Percentiles rank a stretch among this genome's conserved stretches.
Evolutionary conservation across 257 asterid species (phyloP).

Genomic region (Ajuga chamaepitys): DNA sequence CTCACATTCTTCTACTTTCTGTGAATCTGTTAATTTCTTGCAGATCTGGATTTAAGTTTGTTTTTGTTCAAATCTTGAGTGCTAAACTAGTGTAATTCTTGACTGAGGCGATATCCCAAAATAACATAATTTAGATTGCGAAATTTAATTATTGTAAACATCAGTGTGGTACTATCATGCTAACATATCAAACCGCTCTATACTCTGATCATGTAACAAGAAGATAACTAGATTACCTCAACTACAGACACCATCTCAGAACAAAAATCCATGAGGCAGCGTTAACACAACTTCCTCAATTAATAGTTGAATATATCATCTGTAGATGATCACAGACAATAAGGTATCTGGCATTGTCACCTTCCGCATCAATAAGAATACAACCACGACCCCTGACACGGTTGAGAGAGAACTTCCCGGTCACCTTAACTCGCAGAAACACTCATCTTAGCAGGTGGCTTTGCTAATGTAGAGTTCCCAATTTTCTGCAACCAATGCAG

Average conservation of each 20-base stretch:
- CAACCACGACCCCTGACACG: background rate
- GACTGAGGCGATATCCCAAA: too few relatives aligned
- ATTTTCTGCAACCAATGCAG: constrained; percentile 38
- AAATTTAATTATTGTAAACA: too few relatives aligned
- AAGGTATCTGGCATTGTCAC: constrained; percentile 3
- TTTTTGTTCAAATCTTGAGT: background rate
- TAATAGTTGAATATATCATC: background rate
- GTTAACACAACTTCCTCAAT: background rate
- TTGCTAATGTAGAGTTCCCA: constrained; percentile 47
- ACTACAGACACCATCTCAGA: background rate
- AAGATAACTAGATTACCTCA: background rate
- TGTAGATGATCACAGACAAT: background rate
- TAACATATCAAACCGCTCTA: too few relatives aligned
- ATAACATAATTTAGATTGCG: too few relatives aligned
- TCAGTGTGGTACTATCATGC: too few relatives aligned
- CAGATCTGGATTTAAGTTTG: background rate
- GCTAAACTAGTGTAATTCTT: background rate
- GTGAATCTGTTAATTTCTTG: background rate
- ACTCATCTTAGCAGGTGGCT: constrained; percentile 29
- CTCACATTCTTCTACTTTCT: background rate
- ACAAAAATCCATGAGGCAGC: background rate
- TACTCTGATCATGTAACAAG: background rate
- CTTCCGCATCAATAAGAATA: background rate
- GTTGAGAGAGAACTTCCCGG: constrained; percentile 10
- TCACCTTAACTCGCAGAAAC: constrained; percentile 22